These are phyloP conservation scores for Zalaria obscura DNA, from an alignment of 2,329 filamentous ascomycete species.

Conservation along the genomic window DNA sequence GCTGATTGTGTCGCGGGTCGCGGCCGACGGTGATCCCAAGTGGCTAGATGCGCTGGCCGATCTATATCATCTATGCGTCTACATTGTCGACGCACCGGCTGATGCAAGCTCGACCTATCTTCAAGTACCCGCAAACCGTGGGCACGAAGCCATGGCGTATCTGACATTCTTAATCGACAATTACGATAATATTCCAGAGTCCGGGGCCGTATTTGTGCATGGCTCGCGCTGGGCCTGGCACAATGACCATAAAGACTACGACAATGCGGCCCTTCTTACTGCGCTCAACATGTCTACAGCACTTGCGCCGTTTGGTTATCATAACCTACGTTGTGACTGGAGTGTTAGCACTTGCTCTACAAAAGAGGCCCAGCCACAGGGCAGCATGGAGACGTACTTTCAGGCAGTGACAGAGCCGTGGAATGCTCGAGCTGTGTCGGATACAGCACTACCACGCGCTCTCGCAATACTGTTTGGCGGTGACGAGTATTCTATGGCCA, in stretches of 20 bases:
- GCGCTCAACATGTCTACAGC: conserved; percentile 25
- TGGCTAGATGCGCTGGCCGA: conserved; percentile 27
- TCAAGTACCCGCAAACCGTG: conserved; percentile 36
- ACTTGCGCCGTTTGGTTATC: conserved; percentile 26
- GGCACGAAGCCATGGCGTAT: conserved; percentile 48
- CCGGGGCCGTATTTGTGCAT: conserved; percentile 45
- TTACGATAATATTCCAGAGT: conserved; percentile 40
- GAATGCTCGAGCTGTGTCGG: conserved; percentile 10
- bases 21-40: conserved; percentile 24
- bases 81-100: conserved; percentile 25
- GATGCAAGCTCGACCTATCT: conserved; percentile 17
- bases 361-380: conserved; percentile 11
- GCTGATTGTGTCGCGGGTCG: conserved; percentile 27
- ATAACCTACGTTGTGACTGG: conserved; percentile 38
- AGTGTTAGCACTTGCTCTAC: conserved; percentile 25
- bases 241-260: conserved; percentile 37
- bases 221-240: conserved; percentile 43
- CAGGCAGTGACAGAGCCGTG: conserved; percentile 13
- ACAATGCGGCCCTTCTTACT: conserved; percentile 27
- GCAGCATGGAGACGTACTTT: conserved; percentile 22
- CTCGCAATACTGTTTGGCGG: conserved; percentile 19
- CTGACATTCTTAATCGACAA: conserved; percentile 46
- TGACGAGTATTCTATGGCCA: conserved; percentile 2
- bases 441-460: conserved; percentile 37
- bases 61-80: conserved; percentile 32